Evolutionary conservation across 257 asterid genomes (phyloP).

Genomic region (Leptodermis oblonga): DNA sequence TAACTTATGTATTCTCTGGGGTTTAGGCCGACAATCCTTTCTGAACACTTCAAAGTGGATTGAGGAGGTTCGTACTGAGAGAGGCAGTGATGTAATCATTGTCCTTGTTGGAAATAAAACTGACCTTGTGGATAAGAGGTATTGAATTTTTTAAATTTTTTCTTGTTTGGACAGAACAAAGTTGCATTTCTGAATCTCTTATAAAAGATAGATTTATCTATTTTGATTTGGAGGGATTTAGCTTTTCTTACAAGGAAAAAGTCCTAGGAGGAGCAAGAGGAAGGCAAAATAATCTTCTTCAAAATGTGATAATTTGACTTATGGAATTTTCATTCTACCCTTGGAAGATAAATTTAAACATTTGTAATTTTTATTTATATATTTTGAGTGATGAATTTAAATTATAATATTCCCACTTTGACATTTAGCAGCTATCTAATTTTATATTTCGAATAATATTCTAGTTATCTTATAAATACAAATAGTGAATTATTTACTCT

Average conservation of each 20-base stretch:
- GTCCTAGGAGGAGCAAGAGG: too few relatives aligned
- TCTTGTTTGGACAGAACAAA: constrained; percentile 2
- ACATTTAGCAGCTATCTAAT: too few relatives aligned
- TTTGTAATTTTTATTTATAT: too few relatives aligned
- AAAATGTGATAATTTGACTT: too few relatives aligned
- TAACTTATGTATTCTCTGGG: neutral
- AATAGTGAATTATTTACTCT: too few relatives aligned
- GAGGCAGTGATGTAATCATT: constrained; percentile 90
- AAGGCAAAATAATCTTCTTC: too few relatives aligned
- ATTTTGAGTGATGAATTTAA: too few relatives aligned
- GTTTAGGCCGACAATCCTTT: constrained; percentile 74
- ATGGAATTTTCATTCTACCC: too few relatives aligned
- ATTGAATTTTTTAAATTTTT: neutral
- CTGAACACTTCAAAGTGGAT: constrained; percentile 89
- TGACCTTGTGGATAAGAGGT: constrained; percentile 93
- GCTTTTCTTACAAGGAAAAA: neutral
- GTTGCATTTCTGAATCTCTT: neutral
- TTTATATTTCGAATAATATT: too few relatives aligned
- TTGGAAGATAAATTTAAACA: too few relatives aligned
- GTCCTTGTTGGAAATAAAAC: constrained; percentile 91
- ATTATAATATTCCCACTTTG: too few relatives aligned
- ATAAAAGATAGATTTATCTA: neutral
- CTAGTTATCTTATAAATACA: too few relatives aligned
- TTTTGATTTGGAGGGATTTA: neutral
- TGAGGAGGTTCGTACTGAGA: constrained; percentile 91